Evolutionary conservation across 1,284 basidiomycete genomes (phyloP).

Genomic region (Tetrapyrgos nigripes): DNA sequence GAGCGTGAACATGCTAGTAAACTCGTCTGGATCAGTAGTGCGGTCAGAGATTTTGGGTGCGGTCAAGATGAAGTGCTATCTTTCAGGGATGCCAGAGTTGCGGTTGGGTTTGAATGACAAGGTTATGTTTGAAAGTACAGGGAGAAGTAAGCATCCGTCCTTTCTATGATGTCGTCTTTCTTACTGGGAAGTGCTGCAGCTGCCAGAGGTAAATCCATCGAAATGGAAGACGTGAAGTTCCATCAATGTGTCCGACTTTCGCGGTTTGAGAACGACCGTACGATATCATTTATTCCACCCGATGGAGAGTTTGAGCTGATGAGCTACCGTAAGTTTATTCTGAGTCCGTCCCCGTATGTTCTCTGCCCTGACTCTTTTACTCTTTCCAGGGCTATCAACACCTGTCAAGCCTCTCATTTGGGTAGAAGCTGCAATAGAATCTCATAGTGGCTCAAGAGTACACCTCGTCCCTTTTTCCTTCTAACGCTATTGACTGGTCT

Average conservation of each 20-base stretch:
- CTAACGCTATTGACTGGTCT: neutral
- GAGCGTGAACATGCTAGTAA: conserved; percentile 95
- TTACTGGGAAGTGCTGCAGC: conserved; percentile 52
- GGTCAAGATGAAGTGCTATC: conserved; percentile 99
- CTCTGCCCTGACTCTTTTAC: neutral
- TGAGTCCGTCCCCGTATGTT: neutral
- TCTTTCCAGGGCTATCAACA: conserved; percentile 68
- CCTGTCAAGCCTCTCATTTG: conserved; percentile 98
- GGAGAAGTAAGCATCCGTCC: conserved; percentile 72
- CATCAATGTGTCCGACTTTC: conserved; percentile 99
- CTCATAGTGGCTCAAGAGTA: conserved; percentile 73
- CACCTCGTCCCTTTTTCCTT: neutral
- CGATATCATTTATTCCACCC: conserved; percentile 98
- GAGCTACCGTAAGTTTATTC: conserved; percentile 76
- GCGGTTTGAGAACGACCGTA: conserved; percentile 98
- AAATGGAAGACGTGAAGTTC: conserved; percentile 99
- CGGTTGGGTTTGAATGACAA: conserved; percentile 98
- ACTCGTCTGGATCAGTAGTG: conserved; percentile 96
- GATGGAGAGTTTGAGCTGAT: conserved; percentile 99
- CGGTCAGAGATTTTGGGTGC: conserved; percentile 97
- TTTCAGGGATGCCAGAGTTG: conserved; percentile 98
- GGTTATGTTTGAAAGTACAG: conserved; percentile 99
- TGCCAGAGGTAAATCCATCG: conserved; percentile 95
- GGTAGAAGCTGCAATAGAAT: conserved; percentile 97
- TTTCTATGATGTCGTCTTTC: conserved; percentile 4